phyloP scores from a whole-genome alignment of 2,329 filamentous ascomycete species.

The Zalaria sp. region DNA sequence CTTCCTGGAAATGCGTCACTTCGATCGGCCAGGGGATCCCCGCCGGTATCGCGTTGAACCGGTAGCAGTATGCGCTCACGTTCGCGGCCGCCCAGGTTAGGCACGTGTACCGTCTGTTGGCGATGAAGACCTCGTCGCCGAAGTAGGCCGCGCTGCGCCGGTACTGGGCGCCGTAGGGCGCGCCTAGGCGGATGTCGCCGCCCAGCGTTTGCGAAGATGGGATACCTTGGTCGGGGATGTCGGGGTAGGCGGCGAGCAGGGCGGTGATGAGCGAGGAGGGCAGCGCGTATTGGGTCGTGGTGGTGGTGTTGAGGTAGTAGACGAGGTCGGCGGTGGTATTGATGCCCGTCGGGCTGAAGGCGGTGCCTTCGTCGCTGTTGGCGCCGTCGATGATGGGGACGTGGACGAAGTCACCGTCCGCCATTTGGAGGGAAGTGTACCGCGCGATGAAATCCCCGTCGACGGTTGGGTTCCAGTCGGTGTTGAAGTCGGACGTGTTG shows the following conservation, averaged over 20 bases:
- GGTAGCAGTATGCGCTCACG: constrained; percentile 44
- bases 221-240: constrained; percentile 34
- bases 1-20: constrained; percentile 41
- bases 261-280: constrained; percentile 16
- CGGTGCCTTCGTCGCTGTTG: constrained; percentile 52
- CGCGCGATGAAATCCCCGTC: constrained; percentile 44
- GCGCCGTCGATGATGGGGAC: constrained; percentile 46
- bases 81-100: constrained; percentile 35
- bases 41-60: constrained; percentile 43
- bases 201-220: constrained; percentile 26
- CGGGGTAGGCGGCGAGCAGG: constrained; percentile 39
- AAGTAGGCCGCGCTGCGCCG: constrained; percentile 40
- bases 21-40: constrained; percentile 29
- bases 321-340: constrained; percentile 41
- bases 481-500: constrained; percentile 18
- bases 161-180: constrained; percentile 32
- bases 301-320: constrained; percentile 19
- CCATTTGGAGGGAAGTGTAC: constrained; percentile 40
- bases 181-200: constrained; percentile 15
- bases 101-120: constrained; percentile 38
- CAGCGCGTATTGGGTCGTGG: constrained; percentile 8
- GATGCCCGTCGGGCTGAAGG: constrained; percentile 39
- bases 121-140: constrained; percentile 43
- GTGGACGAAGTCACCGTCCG: constrained; percentile 44
- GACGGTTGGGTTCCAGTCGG: constrained; percentile 28